A percentile compares a stretch with the other conserved stretches of the same genome.
Conservation (phyloP, 768 basidiomycete species). For the Guyanaporus albipodus region DNA sequence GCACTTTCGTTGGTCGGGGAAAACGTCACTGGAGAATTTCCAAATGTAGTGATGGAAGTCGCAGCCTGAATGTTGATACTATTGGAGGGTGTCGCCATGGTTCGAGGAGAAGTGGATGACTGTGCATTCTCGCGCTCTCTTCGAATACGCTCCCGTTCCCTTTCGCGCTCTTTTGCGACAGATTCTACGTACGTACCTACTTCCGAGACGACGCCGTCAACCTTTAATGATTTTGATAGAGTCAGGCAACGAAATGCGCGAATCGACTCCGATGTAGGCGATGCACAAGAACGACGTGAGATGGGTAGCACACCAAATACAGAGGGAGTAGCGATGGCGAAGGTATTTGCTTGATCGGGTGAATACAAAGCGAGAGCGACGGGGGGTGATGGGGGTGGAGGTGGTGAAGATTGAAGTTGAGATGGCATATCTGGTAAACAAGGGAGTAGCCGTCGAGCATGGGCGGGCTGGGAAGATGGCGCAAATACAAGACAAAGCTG, state of each 20-base stretch:
- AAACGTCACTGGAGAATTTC: slow-evolving; percentile 13
- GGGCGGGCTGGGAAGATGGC: slow-evolving; percentile 33
- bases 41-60: slow-evolving; percentile 5
- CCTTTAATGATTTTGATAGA: slow-evolving; percentile 45
- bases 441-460: slow-evolving; percentile 42
- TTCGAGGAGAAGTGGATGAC: slow-evolving; percentile 26
- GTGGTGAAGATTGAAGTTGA: slow-evolving; percentile 55
- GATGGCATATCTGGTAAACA: slow-evolving; percentile 62
- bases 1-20: slow-evolving; percentile 12
- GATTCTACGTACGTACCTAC: slow-evolving; percentile 71
- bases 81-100: slow-evolving; percentile 22
- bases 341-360: slow-evolving; percentile 3
- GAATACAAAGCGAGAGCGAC: slow-evolving; percentile 20
- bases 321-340: slow-evolving; percentile 3
- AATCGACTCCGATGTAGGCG: slow-evolving; percentile 37
- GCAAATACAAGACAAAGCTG: slow-evolving; percentile 51
- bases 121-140: slow-evolving; percentile 54
- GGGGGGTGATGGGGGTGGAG: slow-evolving; percentile 37
- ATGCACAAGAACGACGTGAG: slow-evolving; percentile 32
- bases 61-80: slow-evolving; percentile 9
- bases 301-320: slow-evolving; percentile 25
- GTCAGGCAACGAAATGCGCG: slow-evolving; percentile 50
- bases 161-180: slow-evolving; percentile 71
- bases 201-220: slow-evolving; percentile 54
- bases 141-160: slow-evolving; percentile 70